A percentile compares a stretch with the other conserved stretches of the same genome.
These are phyloP conservation scores for Cochlearia excelsa DNA, from an alignment of 345 rosid species.

Conservation along the genomic window DNA sequence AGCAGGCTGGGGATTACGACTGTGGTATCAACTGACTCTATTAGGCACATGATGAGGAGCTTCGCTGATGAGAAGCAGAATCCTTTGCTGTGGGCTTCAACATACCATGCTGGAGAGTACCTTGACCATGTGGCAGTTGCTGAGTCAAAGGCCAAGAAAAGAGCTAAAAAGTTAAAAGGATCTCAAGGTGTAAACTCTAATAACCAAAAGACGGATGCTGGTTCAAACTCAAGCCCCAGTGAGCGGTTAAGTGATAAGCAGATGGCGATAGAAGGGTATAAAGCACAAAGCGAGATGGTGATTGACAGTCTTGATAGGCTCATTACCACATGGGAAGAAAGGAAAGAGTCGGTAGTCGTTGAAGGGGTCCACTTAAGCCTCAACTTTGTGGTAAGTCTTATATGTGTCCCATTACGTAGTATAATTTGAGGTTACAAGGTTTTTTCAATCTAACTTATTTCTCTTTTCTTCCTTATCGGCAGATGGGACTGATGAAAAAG, in stretches of 20 bases:
- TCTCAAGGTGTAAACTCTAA: slow-evolving; percentile 49
- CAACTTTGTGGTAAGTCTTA: slow-evolving; percentile 83
- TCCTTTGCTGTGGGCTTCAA: slow-evolving; percentile 97
- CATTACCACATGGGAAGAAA: slow-evolving; percentile 94
- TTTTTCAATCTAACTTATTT: neutral
- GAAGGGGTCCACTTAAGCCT: slow-evolving; percentile 99
- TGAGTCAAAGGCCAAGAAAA: slow-evolving; percentile 80
- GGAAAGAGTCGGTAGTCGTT: slow-evolving; percentile 91
- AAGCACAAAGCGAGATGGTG: slow-evolving; percentile 99
- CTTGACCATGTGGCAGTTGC: slow-evolving; percentile 94
- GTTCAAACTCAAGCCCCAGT: slow-evolving; percentile 34
- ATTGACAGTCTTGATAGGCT: slow-evolving; percentile 98
- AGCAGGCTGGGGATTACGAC: slow-evolving; percentile 93
- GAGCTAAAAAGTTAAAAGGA: slow-evolving; percentile 65
- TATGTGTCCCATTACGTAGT: slow-evolving; percentile 15
- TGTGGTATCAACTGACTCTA: slow-evolving; percentile 93
- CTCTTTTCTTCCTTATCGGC: slow-evolving; percentile 10
- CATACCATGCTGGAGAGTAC: slow-evolving; percentile 96
- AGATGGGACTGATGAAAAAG: slow-evolving; percentile 99
- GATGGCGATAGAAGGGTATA: slow-evolving; percentile 97
- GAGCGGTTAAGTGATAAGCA: slow-evolving; percentile 72
- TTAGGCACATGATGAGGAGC: slow-evolving; percentile 99
- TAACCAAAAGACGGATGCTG: slow-evolving; percentile 36
- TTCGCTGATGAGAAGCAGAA: slow-evolving; percentile 91
- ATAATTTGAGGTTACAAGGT: neutral